A percentile compares a stretch with the other conserved stretches of the same genome.
Evolutionary conservation across 2,329 filamentous ascomycete species (phyloP).

Genomic region (Aspergillus fumigatiaffinis): DNA sequence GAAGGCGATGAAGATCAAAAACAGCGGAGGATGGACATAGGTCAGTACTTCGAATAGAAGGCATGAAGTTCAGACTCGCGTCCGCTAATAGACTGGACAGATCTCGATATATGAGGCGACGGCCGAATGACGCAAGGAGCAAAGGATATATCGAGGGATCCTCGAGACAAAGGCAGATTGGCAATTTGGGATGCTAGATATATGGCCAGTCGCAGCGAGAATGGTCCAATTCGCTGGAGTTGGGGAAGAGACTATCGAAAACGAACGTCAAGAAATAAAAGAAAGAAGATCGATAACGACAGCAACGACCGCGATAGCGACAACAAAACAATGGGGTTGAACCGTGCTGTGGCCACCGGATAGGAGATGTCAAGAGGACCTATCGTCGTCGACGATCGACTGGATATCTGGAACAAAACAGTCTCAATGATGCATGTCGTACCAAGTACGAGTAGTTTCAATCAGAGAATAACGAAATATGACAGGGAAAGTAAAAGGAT

Average conservation of each 20-base stretch:
- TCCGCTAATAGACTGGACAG: conserved; percentile 8
- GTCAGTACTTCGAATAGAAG: conserved; percentile 12
- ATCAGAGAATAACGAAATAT: conserved; percentile 14
- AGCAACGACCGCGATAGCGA: conserved; percentile 4
- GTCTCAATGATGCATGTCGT: conserved; percentile 21
- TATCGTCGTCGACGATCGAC: conserved; percentile 18
- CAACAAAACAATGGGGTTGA: conserved; percentile 11
- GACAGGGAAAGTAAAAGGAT: conserved; percentile 8
- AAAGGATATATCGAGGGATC: neutral
- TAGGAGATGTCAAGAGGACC: conserved; percentile 7
- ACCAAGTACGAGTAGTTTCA: conserved; percentile 14
- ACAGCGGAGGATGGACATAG: conserved; percentile 13
- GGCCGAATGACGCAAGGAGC: conserved; percentile 3
- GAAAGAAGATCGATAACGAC: neutral
- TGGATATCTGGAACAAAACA: conserved; percentile 16
- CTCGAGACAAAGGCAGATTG: neutral
- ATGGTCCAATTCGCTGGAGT: neutral
- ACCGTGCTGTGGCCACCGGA: conserved; percentile 10
- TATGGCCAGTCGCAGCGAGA: neutral
- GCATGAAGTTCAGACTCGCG: conserved; percentile 19
- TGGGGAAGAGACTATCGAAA: neutral
- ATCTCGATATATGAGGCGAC: neutral
- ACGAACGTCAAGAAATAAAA: neutral
- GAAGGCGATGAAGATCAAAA: conserved; percentile 7
- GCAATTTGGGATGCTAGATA: neutral